A percentile compares a stretch with the other conserved stretches of the same genome.
Evolutionary conservation across 2,329 filamentous ascomycete species (phyloP).

Genomic region (Epichloe coenophiala): DNA sequence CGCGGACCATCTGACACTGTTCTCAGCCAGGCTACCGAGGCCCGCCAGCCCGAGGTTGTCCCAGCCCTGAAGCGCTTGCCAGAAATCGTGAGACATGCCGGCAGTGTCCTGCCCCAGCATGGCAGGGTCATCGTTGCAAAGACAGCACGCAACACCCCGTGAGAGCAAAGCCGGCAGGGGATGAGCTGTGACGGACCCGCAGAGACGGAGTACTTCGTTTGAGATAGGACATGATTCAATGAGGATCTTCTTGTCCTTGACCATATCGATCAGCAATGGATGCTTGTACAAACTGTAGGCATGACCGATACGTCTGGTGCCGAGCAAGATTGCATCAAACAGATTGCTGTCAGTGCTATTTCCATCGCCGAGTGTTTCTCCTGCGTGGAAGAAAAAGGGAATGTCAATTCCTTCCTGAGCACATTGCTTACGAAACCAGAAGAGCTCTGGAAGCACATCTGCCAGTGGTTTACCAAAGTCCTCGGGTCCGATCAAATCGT

Average conservation of each 20-base stretch:
- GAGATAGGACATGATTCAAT: conserved; percentile 85
- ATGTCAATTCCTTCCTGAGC: conserved; percentile 64
- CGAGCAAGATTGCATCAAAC: conserved; percentile 78
- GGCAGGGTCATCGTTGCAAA: conserved; percentile 85
- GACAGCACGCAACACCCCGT: conserved; percentile 67
- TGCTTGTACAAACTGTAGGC: conserved; percentile 85
- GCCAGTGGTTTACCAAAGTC: conserved; percentile 62
- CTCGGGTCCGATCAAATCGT: conserved; percentile 83
- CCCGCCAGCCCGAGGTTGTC: conserved; percentile 83
- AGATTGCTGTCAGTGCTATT: conserved; percentile 66
- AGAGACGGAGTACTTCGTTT: conserved; percentile 75
- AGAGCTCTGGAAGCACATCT: conserved; percentile 69
- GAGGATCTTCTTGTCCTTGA: conserved; percentile 77
- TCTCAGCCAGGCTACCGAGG: conserved; percentile 77
- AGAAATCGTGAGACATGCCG: conserved; percentile 86
- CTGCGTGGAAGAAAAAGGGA: conserved; percentile 93
- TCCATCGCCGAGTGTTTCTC: conserved; percentile 68
- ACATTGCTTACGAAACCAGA: conserved; percentile 88
- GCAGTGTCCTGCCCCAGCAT: conserved; percentile 73
- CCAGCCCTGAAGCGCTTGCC: conserved; percentile 80
- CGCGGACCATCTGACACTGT: conserved; percentile 78
- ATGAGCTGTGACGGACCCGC: conserved; percentile 62
- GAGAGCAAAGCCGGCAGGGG: conserved; percentile 74
- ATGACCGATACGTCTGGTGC: conserved; percentile 80
- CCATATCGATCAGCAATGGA: conserved; percentile 74